Evolutionary conservation across 2,329 filamentous ascomycete species (phyloP).

Genomic region (Dothidotthia symphoricarpi): DNA sequence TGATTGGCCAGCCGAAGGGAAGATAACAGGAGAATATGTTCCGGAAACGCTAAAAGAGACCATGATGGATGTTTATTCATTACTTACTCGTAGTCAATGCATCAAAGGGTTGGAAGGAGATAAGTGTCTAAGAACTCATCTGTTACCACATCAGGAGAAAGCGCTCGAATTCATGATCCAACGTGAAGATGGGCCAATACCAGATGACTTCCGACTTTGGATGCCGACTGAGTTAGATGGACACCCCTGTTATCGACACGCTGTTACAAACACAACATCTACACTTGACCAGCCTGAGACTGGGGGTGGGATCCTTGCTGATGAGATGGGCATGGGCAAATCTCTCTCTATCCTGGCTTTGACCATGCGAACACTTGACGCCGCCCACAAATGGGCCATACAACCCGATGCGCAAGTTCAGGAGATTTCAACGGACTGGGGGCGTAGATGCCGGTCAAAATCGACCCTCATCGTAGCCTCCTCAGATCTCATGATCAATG

Average conservation of each 20-base stretch:
- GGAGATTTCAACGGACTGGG: background rate
- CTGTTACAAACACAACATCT: conserved; percentile 40
- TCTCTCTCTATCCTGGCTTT: conserved; percentile 54
- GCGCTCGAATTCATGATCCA: conserved; percentile 32
- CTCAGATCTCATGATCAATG: conserved; percentile 34
- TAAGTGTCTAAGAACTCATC: conserved; percentile 16
- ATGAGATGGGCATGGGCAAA: conserved; percentile 64
- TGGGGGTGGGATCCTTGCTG: conserved; percentile 54
- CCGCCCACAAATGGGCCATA: conserved; percentile 40
- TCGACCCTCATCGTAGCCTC: conserved; percentile 33
- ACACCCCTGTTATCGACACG: conserved; percentile 36
- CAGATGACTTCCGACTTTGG: conserved; percentile 31
- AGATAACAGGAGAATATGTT: conserved; percentile 1
- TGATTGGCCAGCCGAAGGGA: conserved; percentile 1
- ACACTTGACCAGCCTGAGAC: conserved; percentile 22
- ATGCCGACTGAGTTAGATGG: conserved; percentile 18
- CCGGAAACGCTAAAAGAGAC: conserved; percentile 14
- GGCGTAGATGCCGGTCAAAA: conserved; percentile 9
- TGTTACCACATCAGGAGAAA: conserved; percentile 28
- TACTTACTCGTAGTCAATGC: conserved; percentile 17
- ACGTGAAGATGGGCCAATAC: conserved; percentile 34
- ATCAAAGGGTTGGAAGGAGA: conserved; percentile 23
- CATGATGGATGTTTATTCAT: conserved; percentile 21
- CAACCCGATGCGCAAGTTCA: background rate
- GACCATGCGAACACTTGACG: conserved; percentile 45